Base-by-base conservation (phyloP, 2,329 filamentous ascomycete species). In the Penicillium sp. region DNA sequence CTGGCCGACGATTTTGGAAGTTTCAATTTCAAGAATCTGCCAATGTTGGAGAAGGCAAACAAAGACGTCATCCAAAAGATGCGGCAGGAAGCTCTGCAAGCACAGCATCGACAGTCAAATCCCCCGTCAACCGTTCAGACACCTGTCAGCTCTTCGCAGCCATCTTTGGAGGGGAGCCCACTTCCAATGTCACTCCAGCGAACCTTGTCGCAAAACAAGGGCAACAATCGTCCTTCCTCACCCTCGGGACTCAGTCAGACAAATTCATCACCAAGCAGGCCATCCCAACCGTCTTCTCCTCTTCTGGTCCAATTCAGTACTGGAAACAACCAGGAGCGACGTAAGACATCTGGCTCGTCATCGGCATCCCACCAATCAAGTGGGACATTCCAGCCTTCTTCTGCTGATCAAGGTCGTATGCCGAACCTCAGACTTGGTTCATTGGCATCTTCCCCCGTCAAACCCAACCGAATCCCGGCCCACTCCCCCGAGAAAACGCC, bases 61-160 rank as follows among this genome's bases (percentile, higher is more conserved):
- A 99, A 99, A 71, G 94, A 99, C 67, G 92, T 97, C 29, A 96
- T 99, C 31, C 92, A 97, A 67, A 97, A 97, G 72, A 80, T 99
- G 54, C 87, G 92, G 10, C 91, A 92, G 21, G 92, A 97, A 73
- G 92, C 94, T 3, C 82, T 97, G 77, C 92, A 88, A 65, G 81
- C 82, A 34, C 84, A 86, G 63, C 80, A 81, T 57, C 84, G 85
- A 60, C 71, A 75, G 52, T 62, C 72, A 11, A 62, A 63, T 9
- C 49, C 61, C 3, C 71, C 73, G 6, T 62, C 67, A 11, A 53
- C 59, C 16, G 32, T 56, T 13, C 67, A 68, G 40, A 58, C 63
- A 32, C 45, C 58, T 3, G 24, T 52, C 52, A 56, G 51, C 13
- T 58, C 66, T 34, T 66, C 67, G 9, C 66, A 73, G 24, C 85